Evolutionary conservation across 495 filamentous ascomycete species (phyloP), one percentile per base, ranked within the genome.

Genomic region (Apiosordaria backusii): DNA sequence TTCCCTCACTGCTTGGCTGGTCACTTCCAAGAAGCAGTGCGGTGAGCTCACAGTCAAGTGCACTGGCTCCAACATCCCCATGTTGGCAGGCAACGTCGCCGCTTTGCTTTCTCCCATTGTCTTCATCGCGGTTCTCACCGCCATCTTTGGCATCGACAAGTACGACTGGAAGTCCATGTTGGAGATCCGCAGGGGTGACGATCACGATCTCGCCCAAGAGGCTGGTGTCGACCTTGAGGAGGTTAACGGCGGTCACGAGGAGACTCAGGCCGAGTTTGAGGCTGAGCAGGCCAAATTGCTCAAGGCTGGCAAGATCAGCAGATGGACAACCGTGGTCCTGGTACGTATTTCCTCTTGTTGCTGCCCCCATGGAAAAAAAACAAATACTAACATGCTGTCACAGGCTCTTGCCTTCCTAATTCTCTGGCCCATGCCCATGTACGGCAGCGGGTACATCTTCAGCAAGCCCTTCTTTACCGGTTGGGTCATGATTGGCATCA

Each of bases 361-460:
- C 16, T n/a, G n/a, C n/a, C n/a, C n/a, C n/a, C 13, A 6, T 45
- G 16, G 16, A 54, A 22, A 18, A n/a, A 16, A 4, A 23, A 0
- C n/a, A n/a, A n/a, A n/a, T n/a, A 27, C 52, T 60, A 61, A 67
- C 62, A 57, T 22, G 5, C 0, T 2, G 10, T 23, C n/a, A 4
- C 52, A 78, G 81, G 92, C 93, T 0, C 65, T 97, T 0, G 84
- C 86, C 7, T 78, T 98, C 62, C 77, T 98, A 2, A 82, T 98
- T 22, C 84, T 97, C 58, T 98, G 94, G 94, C 94, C 94, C 9
- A 95, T 97, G 83, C 94, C 94, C 1, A 87, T 98, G 87, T 98
- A 96, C 73, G 94, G 92, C 7, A 82, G 83, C 6, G 86, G 85
- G 22, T 98, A 98, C 72, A 84, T 97, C 50, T 97, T 97, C 80